phyloP scores from a whole-genome alignment of 768 basidiomycete species.

The Postia placenta region DNA sequence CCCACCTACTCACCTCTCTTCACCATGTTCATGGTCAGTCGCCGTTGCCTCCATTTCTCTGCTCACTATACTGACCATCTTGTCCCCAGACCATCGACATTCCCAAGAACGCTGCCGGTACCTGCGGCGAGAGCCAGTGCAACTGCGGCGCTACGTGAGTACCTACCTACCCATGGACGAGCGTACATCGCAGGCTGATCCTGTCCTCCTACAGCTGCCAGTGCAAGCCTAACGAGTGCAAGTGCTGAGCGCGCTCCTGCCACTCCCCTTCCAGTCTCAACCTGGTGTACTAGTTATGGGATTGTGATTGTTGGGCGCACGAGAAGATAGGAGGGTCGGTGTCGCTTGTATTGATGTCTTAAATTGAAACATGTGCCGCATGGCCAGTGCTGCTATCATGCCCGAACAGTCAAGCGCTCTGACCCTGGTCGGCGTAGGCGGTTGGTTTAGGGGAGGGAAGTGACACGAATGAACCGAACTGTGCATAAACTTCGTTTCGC shows the following conservation, averaged over 20 bases:
- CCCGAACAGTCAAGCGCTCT: no score
- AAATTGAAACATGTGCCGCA: no score
- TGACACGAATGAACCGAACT: no score
- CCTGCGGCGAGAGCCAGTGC: constrained; percentile 45
- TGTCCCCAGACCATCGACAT: constrained; percentile 14
- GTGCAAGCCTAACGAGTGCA: constrained; percentile 60
- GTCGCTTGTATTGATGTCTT: no score
- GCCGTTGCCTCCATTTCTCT: no score
- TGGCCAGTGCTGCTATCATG: no score
- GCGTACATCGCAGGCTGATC: background rate
- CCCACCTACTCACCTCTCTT: constrained; percentile 4
- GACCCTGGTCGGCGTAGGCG: no score
- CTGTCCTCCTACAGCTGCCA: constrained; percentile 41
- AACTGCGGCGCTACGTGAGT: constrained; percentile 45
- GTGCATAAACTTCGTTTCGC: no score
- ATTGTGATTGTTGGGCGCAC: no score
- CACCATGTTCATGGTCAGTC: constrained; percentile 1
- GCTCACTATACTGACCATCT: background rate
- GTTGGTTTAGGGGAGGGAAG: no score
- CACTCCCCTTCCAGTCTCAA: no score
- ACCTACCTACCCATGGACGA: background rate
- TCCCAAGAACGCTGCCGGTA: constrained; percentile 36
- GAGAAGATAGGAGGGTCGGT: no score
- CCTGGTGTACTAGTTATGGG: background rate
- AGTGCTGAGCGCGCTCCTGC: constrained; percentile 40